A percentile compares a stretch with the other conserved stretches of the same genome.
These are phyloP conservation scores for Austropuccinia psidii DNA, from an alignment of 1,284 basidiomycete species.

Conservation along the genomic window DNA sequence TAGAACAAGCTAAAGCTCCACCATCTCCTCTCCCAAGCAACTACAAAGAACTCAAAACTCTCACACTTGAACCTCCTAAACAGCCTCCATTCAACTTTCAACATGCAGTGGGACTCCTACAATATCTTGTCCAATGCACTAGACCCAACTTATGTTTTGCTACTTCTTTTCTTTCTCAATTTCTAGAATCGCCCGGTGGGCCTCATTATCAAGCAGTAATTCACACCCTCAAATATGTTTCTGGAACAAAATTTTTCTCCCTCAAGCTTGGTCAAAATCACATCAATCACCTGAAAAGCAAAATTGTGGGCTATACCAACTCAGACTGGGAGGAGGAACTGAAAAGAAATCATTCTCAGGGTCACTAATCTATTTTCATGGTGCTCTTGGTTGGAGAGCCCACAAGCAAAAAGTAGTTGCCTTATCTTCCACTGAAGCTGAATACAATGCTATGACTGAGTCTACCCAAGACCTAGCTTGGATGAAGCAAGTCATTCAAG, in stretches of 20 bases:
- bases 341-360: neutral
- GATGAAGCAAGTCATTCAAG: too few relatives aligned
- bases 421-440: neutral
- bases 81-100: neutral
- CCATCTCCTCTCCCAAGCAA: too few relatives aligned
- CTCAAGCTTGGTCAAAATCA: constrained; percentile 6
- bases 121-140: constrained; percentile 21
- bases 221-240: neutral
- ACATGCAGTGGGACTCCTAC: neutral
- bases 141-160: constrained; percentile 1
- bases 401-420: neutral
- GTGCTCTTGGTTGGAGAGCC: neutral
- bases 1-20: too few relatives aligned
- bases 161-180: neutral
- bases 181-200: neutral
- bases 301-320: neutral
- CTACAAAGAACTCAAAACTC: too few relatives aligned
- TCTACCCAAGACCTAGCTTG: neutral
- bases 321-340: neutral
- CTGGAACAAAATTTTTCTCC: neutral
- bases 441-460: neutral
- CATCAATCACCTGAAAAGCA: neutral
- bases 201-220: neutral
- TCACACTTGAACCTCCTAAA: too few relatives aligned
- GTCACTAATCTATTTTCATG: neutral